phyloP scores from a whole-genome alignment of 192 early-diverging fungal species.

The Backusella luteola region DNA sequence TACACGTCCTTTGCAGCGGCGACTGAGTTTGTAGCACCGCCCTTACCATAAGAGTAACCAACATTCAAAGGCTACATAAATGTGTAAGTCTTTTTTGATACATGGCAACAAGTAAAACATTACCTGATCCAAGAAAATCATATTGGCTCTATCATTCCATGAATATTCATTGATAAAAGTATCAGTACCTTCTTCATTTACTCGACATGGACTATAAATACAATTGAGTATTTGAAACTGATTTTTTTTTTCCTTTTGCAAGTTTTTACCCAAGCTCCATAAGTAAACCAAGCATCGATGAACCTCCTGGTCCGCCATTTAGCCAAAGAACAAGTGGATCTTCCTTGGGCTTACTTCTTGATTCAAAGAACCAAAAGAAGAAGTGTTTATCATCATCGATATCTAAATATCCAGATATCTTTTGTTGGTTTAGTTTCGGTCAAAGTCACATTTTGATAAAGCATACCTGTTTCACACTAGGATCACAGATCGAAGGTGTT shows the following conservation, averaged over 20 bases:
- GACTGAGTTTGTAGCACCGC: conserved; percentile 61
- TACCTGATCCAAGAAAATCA: conserved; percentile 81
- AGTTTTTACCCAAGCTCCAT: neutral
- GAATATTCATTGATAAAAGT: conserved; percentile 68
- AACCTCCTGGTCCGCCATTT: conserved; percentile 87
- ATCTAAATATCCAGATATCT: conserved; percentile 81
- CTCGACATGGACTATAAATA: conserved; percentile 67
- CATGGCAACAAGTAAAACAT: neutral
- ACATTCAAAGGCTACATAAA: conserved; percentile 71
- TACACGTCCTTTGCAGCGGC: conserved; percentile 85
- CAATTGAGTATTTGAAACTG: neutral
- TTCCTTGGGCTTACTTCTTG: conserved; percentile 65
- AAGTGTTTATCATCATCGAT: conserved; percentile 70
- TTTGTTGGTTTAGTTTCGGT: neutral
- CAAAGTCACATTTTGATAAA: no score
- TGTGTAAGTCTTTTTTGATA: neutral
- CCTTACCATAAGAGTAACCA: conserved; percentile 84
- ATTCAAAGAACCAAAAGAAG: conserved; percentile 99
- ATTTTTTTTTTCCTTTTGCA: no score
- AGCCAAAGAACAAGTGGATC: conserved; percentile 81
- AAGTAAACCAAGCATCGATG: conserved; percentile 15
- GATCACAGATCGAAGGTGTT: conserved; percentile 56
- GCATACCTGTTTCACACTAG: conserved; percentile 7
- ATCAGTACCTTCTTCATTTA: conserved; percentile 68
- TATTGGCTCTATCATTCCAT: conserved; percentile 90